These are phyloP conservation scores for Extremus antarcticus DNA, from an alignment of 495 filamentous ascomycete species.

Conservation along the genomic window DNA sequence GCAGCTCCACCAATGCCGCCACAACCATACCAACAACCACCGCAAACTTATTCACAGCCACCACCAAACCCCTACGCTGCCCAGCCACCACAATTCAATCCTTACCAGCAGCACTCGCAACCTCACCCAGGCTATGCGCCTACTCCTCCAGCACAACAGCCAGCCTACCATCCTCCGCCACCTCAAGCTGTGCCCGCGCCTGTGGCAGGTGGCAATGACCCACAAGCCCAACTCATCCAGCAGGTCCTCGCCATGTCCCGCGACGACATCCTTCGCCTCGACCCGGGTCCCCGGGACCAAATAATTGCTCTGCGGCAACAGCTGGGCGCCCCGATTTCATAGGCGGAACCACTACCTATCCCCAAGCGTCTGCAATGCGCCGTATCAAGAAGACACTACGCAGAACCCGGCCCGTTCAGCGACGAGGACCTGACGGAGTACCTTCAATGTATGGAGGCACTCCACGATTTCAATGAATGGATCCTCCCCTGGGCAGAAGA, in stretches of 20 bases:
- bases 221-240: constrained; percentile 46
- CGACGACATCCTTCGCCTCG: constrained; percentile 62
- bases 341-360: too few species aligned
- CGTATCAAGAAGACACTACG: too few species aligned
- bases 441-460: too few species aligned
- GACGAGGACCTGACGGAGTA: too few species aligned
- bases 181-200: constrained; percentile 33
- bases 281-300: constrained; percentile 61
- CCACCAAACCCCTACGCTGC: neutral
- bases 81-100: neutral
- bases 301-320: constrained; percentile 59
- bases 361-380: too few species aligned
- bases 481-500: too few species aligned
- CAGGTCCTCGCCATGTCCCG: constrained; percentile 67
- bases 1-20: constrained; percentile 12
- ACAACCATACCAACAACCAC: constrained; percentile 23
- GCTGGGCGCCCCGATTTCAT: constrained; percentile 11
- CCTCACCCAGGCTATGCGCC: constrained; percentile 24
- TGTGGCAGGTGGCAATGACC: neutral
- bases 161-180: constrained; percentile 34
- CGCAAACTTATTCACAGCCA: constrained; percentile 4
- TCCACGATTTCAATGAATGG: too few species aligned
- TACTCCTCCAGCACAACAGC: constrained; percentile 48
- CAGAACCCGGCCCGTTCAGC: too few species aligned
- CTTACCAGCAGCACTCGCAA: neutral